phyloP scores from a whole-genome alignment of 768 basidiomycete genomes.

The Lenzites betulinus region DNA sequence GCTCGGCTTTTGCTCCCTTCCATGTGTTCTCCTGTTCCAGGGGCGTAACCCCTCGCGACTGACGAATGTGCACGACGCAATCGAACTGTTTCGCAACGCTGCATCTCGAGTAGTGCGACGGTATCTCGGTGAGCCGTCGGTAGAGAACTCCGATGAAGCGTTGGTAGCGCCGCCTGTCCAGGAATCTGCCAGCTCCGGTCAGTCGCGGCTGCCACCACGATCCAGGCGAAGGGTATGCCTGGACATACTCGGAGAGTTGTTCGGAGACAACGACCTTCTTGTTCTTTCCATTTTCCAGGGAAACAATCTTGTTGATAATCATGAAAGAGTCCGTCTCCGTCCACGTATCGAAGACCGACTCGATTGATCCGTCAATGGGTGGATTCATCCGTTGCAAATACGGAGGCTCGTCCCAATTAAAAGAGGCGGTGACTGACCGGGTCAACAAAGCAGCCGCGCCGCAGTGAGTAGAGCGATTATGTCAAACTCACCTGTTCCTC shows the following conservation, averaged over 20 bases:
- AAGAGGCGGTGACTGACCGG: constrained; percentile 31
- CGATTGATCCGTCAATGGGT: constrained; percentile 27
- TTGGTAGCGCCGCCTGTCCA: constrained; percentile 28
- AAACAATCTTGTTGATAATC: constrained; percentile 23
- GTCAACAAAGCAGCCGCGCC: too few species aligned
- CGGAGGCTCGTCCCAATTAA: constrained; percentile 32
- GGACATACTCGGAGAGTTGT: constrained; percentile 26
- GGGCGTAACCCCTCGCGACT: constrained; percentile 27
- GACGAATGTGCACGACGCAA: constrained; percentile 25
- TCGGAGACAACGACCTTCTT: constrained; percentile 23
- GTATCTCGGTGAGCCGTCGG: constrained; percentile 27
- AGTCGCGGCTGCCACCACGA: background rate
- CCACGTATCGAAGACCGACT: constrained; percentile 27
- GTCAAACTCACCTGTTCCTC: constrained; percentile 25
- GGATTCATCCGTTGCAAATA: constrained; percentile 27
- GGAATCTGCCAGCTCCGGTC: constrained; percentile 18
- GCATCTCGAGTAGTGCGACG: constrained; percentile 33
- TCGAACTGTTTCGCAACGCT: constrained; percentile 31
- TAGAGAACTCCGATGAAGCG: constrained; percentile 36
- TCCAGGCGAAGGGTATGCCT: too few species aligned
- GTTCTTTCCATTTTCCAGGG: constrained; percentile 12
- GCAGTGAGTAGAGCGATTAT: background rate
- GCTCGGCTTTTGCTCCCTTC: constrained; percentile 17
- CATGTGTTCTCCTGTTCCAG: constrained; percentile 25
- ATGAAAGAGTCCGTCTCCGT: constrained; percentile 21